Evolutionary conservation across 2,329 filamentous ascomycete genomes (phyloP), one percentile per base, ranked within the genome.

Genomic region (Chrysosporium queenslandicum): DNA sequence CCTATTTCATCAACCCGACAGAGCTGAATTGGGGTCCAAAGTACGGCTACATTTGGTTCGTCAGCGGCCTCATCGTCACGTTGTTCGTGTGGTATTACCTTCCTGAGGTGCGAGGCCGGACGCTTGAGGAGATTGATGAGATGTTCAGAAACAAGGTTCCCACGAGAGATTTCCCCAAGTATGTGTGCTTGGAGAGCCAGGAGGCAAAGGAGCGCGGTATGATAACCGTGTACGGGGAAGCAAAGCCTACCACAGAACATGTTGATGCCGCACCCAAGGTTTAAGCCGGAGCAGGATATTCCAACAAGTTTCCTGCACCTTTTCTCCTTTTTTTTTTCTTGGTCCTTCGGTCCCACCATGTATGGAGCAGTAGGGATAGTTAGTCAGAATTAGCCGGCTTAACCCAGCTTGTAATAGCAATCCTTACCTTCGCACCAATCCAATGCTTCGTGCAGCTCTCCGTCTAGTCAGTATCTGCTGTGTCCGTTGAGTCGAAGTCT

Each of bases 281-380:
- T 14, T 36, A 36, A 14, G 9, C 32, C n/a, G 29, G 11, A 11
- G 5, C 6, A 30, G 16, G 37, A 23, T 23, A 8, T 41, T 9
- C n/a, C n/a, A 16, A 7, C 37, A 8, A n/a, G 16, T 3, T 29
- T 43, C 16, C n/a, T 23, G n/a, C n/a, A n/a, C n/a, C n/a, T n/a
- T 43, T 18, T 21, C n/a, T 32, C 55, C 52, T 14, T 59, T 43
- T 43, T 43, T 43, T 43, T 43, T 36, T 43, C 23, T 43, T 20
- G 5, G 8, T 43, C 11, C 11, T 29, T 20, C 11, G n/a, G n/a
- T n/a, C n/a, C n/a, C n/a, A n/a, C n/a, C n/a, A n/a, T n/a, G n/a
- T n/a, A n/a, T n/a, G n/a, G n/a, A n/a, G n/a, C n/a, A n/a, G 11
- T 43, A 14, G n/a, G 37, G 21, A n/a, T 18, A 29, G 20, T 23